phyloP scores from a whole-genome alignment of 1,139 yeast genomes.

The Hyphopichia fennica region DNA sequence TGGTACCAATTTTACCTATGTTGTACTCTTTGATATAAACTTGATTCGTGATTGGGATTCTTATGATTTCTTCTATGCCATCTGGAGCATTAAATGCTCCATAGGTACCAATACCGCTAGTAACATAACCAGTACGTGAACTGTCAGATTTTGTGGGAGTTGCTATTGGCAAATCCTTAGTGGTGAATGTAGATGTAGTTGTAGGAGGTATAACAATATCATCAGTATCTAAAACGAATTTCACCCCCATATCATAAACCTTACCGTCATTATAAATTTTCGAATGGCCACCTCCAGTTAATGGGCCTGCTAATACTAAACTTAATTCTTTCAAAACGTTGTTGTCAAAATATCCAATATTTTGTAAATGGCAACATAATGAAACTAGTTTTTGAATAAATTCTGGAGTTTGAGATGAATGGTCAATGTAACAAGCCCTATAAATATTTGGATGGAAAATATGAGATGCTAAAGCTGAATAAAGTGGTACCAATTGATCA shows the following conservation, averaged over 20 bases:
- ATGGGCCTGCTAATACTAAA: slow-evolving; percentile 78
- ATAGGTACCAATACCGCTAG: slow-evolving; percentile 23
- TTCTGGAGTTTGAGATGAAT: slow-evolving; percentile 48
- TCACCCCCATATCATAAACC: slow-evolving; percentile 79
- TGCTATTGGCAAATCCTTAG: slow-evolving; percentile 7
- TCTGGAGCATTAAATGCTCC: slow-evolving; percentile 11
- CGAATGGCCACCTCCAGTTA: slow-evolving; percentile 95
- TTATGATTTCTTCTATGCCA: slow-evolving; percentile 12
- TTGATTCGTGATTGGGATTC: slow-evolving; percentile 42
- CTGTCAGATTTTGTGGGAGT: slow-evolving; percentile 4
- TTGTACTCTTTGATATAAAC: slow-evolving; percentile 61
- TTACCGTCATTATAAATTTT: slow-evolving; percentile 80
- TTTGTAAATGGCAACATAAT: slow-evolving; percentile 51
- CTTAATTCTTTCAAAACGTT: slow-evolving; percentile 82
- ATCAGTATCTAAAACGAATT: slow-evolving; percentile 74
- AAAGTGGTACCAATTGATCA: slow-evolving; percentile 90
- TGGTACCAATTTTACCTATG: slow-evolving; percentile 60
- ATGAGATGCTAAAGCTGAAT: slow-evolving; percentile 83
- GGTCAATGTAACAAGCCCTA: slow-evolving; percentile 86
- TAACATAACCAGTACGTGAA: slow-evolving; percentile 8
- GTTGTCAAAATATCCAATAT: slow-evolving; percentile 70
- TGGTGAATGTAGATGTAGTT: slow-evolving; percentile 3
- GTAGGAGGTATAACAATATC: slow-evolving; percentile 47
- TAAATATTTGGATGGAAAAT: slow-evolving; percentile 86
- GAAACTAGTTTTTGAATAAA: slow-evolving; percentile 49